Percentiles rank a stretch among this genome's conserved stretches.
Conservation (phyloP, 176 grass and related monocot species). For the Oryza meyeriana region DNA sequence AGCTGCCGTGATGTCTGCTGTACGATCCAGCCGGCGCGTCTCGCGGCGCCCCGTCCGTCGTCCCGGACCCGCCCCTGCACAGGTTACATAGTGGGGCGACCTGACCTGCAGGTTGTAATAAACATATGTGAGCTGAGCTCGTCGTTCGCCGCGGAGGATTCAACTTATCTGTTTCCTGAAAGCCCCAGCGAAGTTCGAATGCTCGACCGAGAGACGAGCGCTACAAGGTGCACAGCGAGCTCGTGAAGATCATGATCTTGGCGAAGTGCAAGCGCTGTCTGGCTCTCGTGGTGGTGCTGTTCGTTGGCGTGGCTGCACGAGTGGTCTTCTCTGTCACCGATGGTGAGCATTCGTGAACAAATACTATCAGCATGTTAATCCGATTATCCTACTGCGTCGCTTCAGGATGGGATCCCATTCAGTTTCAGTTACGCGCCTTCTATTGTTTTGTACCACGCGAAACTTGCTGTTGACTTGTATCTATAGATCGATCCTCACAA, state of each 20-base stretch:
- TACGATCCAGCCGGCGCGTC: constrained; percentile 8
- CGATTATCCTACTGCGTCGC: background rate
- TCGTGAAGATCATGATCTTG: background rate
- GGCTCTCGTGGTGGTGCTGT: background rate
- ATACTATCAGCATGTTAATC: background rate
- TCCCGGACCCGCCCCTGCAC: background rate
- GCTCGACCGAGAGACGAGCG: background rate
- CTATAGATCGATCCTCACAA: background rate
- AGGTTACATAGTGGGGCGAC: background rate
- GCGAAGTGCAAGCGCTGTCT: background rate
- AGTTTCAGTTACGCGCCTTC: background rate
- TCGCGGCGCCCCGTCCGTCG: background rate
- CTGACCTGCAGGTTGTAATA: background rate
- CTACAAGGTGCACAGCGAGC: background rate
- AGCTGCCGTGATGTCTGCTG: background rate
- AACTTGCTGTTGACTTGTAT: background rate
- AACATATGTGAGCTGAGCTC: background rate
- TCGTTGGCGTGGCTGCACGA: background rate
- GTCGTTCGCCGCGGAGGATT: background rate
- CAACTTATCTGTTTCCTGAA: background rate
- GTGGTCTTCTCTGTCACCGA: constrained; percentile 26
- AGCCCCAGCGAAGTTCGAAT: background rate
- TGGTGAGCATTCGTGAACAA: constrained; percentile 20
- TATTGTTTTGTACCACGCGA: background rate
- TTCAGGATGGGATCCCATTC: too few relatives aligned